Conservation (phyloP, 768 basidiomycete genomes). For the Calocybe gangraenosa region DNA sequence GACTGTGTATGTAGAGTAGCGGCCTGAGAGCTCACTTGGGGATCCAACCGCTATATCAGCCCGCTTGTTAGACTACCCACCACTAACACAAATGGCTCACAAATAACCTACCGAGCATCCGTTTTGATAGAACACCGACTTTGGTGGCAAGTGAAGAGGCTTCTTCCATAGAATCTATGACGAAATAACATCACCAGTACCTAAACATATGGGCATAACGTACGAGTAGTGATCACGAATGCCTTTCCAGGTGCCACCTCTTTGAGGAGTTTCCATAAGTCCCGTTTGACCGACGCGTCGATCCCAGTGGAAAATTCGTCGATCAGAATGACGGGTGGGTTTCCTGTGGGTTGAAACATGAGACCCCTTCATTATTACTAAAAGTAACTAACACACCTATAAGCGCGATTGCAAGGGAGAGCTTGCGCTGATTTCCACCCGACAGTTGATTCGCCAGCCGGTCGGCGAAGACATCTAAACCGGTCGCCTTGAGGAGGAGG, state of each 20-base stretch:
- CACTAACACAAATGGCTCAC: too few species aligned
- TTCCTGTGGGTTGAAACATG: constrained; percentile 47
- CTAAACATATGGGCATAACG: constrained; percentile 18
- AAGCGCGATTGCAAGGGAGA: constrained; percentile 70
- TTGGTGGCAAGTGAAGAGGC: constrained; percentile 70
- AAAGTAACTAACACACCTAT: constrained; percentile 37
- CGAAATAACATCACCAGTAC: neutral
- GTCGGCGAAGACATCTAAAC: constrained; percentile 57
- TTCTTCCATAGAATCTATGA: constrained; percentile 52
- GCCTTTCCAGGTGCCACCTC: constrained; percentile 63
- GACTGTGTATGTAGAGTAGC: constrained; percentile 64
- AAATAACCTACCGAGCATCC: constrained; percentile 49
- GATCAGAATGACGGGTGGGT: constrained; percentile 71
- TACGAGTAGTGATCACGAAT: constrained; percentile 67
- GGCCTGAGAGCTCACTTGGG: constrained; percentile 53
- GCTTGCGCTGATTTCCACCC: constrained; percentile 75
- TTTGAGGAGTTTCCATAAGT: constrained; percentile 72
- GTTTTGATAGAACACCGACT: constrained; percentile 72
- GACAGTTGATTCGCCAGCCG: constrained; percentile 69
- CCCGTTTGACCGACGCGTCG: constrained; percentile 76
- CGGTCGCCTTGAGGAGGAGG: constrained; percentile 49
- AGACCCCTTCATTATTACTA: too few species aligned
- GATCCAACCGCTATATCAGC: constrained; percentile 54
- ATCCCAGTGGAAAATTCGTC: constrained; percentile 82
- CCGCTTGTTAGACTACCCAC: too few species aligned